These are phyloP conservation scores for Fusarium penzigii DNA, from an alignment of 2,329 filamentous ascomycete genomes.

Conservation along the genomic window DNA sequence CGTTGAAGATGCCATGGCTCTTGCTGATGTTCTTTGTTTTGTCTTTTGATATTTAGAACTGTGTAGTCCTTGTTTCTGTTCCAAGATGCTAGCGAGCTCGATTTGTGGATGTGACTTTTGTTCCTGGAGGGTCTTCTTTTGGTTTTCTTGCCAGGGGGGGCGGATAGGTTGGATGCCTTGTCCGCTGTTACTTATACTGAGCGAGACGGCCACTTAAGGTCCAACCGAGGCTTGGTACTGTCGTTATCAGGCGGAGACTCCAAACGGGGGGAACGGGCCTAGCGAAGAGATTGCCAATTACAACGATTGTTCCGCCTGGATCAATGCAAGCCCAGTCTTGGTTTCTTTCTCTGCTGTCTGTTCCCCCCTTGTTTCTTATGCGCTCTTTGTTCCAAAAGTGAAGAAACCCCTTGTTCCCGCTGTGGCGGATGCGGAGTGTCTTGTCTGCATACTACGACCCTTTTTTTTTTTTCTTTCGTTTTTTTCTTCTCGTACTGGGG, in stretches of 20 bases:
- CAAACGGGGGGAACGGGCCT: background rate
- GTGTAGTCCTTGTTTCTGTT: constrained; percentile 2
- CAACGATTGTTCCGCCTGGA: background rate
- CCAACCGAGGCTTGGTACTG: no score
- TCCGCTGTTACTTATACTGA: background rate
- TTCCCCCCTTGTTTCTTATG: no score
- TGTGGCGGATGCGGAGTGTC: background rate
- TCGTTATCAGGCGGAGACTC: no score
- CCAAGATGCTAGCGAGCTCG: background rate
- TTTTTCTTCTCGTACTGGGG: no score
- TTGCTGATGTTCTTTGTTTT: constrained; percentile 1
- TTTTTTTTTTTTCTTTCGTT: no score
- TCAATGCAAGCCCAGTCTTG: no score
- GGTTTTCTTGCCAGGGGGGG: background rate
- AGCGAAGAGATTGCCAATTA: background rate
- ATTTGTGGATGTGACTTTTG: background rate
- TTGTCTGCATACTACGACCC: no score
- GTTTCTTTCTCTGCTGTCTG: no score
- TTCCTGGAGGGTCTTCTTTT: background rate
- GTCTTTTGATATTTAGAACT: constrained; percentile 4
- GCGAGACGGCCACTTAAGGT: background rate
- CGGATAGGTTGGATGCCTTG: no score
- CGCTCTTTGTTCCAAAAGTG: background rate
- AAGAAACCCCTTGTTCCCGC: background rate
- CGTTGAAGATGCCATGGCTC: constrained; percentile 22